Evolutionary conservation across 2,329 filamentous ascomycete species (phyloP).

Genomic region (Phyllosticta capitalensis): DNA sequence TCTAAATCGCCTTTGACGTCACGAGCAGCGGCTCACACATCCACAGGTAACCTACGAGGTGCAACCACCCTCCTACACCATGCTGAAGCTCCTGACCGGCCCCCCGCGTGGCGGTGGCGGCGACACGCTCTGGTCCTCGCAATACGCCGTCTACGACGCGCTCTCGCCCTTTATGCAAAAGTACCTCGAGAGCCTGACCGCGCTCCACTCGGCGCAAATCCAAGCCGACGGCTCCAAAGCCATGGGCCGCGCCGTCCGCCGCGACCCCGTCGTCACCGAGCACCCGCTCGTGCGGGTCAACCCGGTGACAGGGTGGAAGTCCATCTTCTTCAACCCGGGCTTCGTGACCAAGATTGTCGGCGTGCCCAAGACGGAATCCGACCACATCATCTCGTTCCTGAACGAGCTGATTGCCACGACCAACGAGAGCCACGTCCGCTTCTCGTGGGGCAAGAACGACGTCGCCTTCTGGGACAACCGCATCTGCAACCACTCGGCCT

Average conservation of each 20-base stretch:
- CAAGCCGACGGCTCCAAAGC: constrained; percentile 43
- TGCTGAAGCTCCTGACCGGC: constrained; percentile 44
- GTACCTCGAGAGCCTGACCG: constrained; percentile 49
- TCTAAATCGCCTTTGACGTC: not conserved
- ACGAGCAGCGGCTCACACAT: constrained; percentile 16
- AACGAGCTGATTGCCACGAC: constrained; percentile 47
- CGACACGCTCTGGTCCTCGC: constrained; percentile 49
- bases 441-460: constrained; percentile 55
- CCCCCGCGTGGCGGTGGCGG: constrained; percentile 47
- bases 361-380: constrained; percentile 46
- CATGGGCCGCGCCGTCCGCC: constrained; percentile 42
- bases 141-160: constrained; percentile 50
- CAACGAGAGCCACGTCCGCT: constrained; percentile 60
- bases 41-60: constrained; percentile 46
- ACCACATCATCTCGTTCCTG: constrained; percentile 43
- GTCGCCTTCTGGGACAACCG: constrained; percentile 63
- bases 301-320: constrained; percentile 54
- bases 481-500: constrained; percentile 44
- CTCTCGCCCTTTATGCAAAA: constrained; percentile 48
- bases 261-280: constrained; percentile 43
- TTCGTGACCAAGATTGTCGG: constrained; percentile 51
- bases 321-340: constrained; percentile 49
- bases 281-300: constrained; percentile 52
- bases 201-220: constrained; percentile 45
- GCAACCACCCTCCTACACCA: constrained; percentile 49